These are phyloP conservation scores for Saccharata proteae DNA, from an alignment of 2,329 filamentous ascomycete genomes.

Conservation along the genomic window DNA sequence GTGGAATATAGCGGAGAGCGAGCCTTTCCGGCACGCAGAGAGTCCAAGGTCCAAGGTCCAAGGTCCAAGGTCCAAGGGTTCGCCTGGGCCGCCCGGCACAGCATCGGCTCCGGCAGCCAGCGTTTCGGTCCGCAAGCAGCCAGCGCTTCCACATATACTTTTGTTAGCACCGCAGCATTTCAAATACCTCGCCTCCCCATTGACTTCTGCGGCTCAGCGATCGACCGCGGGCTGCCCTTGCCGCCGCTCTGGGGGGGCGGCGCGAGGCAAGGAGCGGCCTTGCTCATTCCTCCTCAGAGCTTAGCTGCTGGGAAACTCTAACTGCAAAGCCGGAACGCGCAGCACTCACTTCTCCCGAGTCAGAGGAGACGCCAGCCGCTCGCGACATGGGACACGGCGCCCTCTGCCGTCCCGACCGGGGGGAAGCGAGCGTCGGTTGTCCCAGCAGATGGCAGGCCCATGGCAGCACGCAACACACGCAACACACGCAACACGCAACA, in stretches of 20 bases:
- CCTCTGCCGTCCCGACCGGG: constrained; percentile 1
- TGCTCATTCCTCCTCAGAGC: constrained; percentile 8
- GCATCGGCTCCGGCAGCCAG: no score
- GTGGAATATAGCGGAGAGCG: no score
- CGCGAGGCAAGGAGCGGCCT: constrained; percentile 5
- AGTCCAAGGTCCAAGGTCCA: no score
- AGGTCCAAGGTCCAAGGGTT: no score
- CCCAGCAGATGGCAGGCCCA: no score
- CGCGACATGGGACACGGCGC: constrained; percentile 1
- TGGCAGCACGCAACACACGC: no score
- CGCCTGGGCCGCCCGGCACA: constrained; percentile 1
- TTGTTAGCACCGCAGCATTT: constrained; percentile 7
- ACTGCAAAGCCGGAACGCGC: no score
- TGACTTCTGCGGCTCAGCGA: constrained; percentile 3
- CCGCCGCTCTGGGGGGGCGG: constrained; percentile 4
- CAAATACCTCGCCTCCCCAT: constrained; percentile 5
- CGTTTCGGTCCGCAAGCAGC: constrained; percentile 8
- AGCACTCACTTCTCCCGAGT: no score
- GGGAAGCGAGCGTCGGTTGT: constrained; percentile 8
- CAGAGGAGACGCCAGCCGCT: not conserved
- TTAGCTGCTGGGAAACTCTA: no score
- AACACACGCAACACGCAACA: no score
- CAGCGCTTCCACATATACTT: constrained; percentile 1
- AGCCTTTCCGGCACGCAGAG: no score
- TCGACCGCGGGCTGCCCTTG: constrained; percentile 5